These are phyloP conservation scores for Phaeoacremonium minimum DNA, from an alignment of 2,329 filamentous ascomycete species.

Conservation along the genomic window DNA sequence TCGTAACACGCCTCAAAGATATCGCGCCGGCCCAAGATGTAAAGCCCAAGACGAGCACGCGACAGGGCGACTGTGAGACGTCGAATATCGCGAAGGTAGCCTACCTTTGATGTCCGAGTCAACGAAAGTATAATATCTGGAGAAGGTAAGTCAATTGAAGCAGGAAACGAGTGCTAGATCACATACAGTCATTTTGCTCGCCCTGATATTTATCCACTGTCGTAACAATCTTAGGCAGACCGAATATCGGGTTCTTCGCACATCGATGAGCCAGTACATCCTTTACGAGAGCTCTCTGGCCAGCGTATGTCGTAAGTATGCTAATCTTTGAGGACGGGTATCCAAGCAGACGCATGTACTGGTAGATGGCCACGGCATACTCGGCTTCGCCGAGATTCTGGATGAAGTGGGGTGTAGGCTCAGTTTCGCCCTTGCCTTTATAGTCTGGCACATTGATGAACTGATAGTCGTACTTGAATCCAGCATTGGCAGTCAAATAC, in stretches of 20 bases:
- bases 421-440: conserved; percentile 81
- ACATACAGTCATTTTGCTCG: conserved; percentile 97
- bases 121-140: conserved; percentile 89
- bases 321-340: conserved; percentile 82
- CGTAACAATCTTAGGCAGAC: conserved; percentile 81
- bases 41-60: conserved; percentile 84
- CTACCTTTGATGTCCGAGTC: conserved; percentile 81
- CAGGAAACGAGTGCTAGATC: neutral
- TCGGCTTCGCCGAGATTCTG: conserved; percentile 97
- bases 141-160: conserved; percentile 6
- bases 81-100: conserved; percentile 89
- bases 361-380: conserved; percentile 90
- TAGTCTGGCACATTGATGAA: conserved; percentile 96
- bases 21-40: conserved; percentile 81
- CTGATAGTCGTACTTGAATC: conserved; percentile 91
- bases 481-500: conserved; percentile 80
- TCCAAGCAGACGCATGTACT: conserved; percentile 94
- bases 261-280: conserved; percentile 85
- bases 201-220: conserved; percentile 99
- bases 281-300: conserved; percentile 80
- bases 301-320: conserved; percentile 90
- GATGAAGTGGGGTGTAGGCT: conserved; percentile 90
- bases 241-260: conserved; percentile 78
- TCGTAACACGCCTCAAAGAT: conserved; percentile 90
- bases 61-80: conserved; percentile 93